These are phyloP conservation scores for Venturia pyrina DNA, from an alignment of 2,329 filamentous ascomycete species.

Conservation along the genomic window DNA sequence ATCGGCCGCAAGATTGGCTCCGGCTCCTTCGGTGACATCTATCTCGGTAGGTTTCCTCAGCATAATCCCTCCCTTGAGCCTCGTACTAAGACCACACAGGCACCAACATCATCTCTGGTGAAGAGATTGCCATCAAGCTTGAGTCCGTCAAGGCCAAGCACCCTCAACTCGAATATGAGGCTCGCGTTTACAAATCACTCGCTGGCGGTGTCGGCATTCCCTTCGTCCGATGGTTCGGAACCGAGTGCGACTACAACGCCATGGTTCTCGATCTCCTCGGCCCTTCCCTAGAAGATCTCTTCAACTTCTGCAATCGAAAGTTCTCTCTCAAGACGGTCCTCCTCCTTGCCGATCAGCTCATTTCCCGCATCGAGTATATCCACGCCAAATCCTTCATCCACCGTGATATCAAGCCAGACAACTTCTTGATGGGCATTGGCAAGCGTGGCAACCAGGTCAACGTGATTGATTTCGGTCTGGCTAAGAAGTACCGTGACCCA, in stretches of 20 bases:
- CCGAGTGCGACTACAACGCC: slow-evolving; percentile 99
- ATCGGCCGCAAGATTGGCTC: slow-evolving; percentile 99
- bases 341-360: slow-evolving; percentile 92
- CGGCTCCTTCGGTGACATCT: slow-evolving; percentile 96
- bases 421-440: slow-evolving; percentile 98
- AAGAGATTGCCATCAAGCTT: slow-evolving; percentile 99
- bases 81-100: slow-evolving; percentile 2
- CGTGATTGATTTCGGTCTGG: slow-evolving; percentile 96
- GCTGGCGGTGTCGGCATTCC: slow-evolving; percentile 96
- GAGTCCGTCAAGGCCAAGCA: slow-evolving; percentile 99
- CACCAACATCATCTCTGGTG: slow-evolving; percentile 84
- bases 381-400: slow-evolving; percentile 99
- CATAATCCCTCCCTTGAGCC: not conserved
- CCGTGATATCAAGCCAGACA: slow-evolving; percentile 99
- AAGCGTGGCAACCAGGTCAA: slow-evolving; percentile 99
- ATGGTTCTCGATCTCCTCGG: slow-evolving; percentile 98
- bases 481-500: slow-evolving; percentile 99
- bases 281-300: slow-evolving; percentile 90
- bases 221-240: slow-evolving; percentile 98
- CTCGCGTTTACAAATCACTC: slow-evolving; percentile 79
- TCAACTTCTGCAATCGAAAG: slow-evolving; percentile 99
- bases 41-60: slow-evolving; percentile 53
- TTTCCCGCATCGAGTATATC: slow-evolving; percentile 98
- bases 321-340: slow-evolving; percentile 98
- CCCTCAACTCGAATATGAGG: slow-evolving; percentile 97